Evolutionary conservation across 2,329 filamentous ascomycete genomes (phyloP).

Genomic region (Phaeosphaeria sp.): DNA sequence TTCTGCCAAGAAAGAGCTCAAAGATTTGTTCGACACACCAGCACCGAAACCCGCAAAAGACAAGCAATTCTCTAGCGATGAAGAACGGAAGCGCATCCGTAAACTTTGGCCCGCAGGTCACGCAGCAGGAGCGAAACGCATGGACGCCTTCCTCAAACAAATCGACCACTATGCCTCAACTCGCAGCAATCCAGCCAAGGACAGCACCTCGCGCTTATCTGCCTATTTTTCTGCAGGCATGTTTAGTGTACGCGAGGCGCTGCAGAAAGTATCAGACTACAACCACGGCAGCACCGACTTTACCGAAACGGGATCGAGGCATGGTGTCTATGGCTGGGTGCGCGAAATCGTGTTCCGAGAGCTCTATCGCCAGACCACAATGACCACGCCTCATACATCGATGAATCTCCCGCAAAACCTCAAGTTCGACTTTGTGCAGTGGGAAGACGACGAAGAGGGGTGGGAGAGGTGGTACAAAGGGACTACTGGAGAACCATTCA

Average conservation of each 20-base stretch:
- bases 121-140: constrained; percentile 50
- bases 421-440: constrained; percentile 59
- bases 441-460: constrained; percentile 58
- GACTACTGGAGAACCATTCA: constrained; percentile 56
- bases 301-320: constrained; percentile 43
- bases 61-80: constrained; percentile 49
- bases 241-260: constrained; percentile 54
- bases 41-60: constrained; percentile 48
- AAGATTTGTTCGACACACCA: constrained; percentile 38
- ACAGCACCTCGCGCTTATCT: constrained; percentile 52
- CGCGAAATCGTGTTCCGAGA: constrained; percentile 61
- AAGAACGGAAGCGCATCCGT: constrained; percentile 50
- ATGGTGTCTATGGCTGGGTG: constrained; percentile 55
- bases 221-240: constrained; percentile 56
- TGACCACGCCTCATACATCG: constrained; percentile 55
- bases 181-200: constrained; percentile 51
- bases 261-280: constrained; percentile 50
- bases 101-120: constrained; percentile 56
- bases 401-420: constrained; percentile 61
- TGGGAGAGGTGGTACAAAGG: constrained; percentile 8
- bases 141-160: constrained; percentile 52
- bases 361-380: constrained; percentile 57
- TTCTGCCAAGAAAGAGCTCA: constrained; percentile 33
- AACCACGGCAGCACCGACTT: constrained; percentile 55
- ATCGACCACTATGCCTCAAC: constrained; percentile 50